These are phyloP conservation scores for Paraphoma sp. DNA, from an alignment of 2,329 filamentous ascomycete species.

Conservation along the genomic window DNA sequence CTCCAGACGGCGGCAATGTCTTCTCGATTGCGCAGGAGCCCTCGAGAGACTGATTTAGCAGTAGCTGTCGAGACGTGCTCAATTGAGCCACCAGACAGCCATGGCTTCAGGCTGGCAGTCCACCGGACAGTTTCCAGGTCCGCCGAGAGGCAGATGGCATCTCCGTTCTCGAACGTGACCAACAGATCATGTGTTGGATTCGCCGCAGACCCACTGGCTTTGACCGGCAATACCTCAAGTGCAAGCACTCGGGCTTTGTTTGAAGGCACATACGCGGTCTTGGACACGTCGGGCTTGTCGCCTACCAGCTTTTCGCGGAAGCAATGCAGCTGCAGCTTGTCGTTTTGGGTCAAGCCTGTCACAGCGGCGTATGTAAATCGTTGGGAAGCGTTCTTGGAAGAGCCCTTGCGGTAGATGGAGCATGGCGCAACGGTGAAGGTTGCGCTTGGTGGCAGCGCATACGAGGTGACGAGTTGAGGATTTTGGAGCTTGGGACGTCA, in stretches of 20 bases:
- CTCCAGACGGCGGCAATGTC: conserved; percentile 52
- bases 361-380: conserved; percentile 65
- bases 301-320: conserved; percentile 59
- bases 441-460: conserved; percentile 66
- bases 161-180: conserved; percentile 66
- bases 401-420: conserved; percentile 62
- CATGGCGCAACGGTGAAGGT: conserved; percentile 64
- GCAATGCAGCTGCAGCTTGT: conserved; percentile 60
- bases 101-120: conserved; percentile 30
- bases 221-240: conserved; percentile 42
- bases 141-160: conserved; percentile 66
- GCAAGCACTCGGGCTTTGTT: conserved; percentile 30
- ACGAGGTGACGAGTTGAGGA: conserved; percentile 65
- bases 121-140: conserved; percentile 52
- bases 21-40: conserved; percentile 53
- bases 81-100: conserved; percentile 31
- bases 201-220: conserved; percentile 18
- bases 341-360: conserved; percentile 52
- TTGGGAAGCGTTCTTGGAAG: conserved; percentile 51
- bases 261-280: conserved; percentile 39
- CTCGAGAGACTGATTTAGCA: conserved; percentile 49
- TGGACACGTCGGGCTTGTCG: conserved; percentile 42
- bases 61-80: conserved; percentile 45
- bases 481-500: conserved; percentile 61
- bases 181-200: conserved; percentile 57